Percentiles rank a stretch among this genome's conserved stretches.
These are phyloP conservation scores for Trichoderma gamsii DNA, from an alignment of 495 filamentous ascomycete genomes.

Conservation along the genomic window DNA sequence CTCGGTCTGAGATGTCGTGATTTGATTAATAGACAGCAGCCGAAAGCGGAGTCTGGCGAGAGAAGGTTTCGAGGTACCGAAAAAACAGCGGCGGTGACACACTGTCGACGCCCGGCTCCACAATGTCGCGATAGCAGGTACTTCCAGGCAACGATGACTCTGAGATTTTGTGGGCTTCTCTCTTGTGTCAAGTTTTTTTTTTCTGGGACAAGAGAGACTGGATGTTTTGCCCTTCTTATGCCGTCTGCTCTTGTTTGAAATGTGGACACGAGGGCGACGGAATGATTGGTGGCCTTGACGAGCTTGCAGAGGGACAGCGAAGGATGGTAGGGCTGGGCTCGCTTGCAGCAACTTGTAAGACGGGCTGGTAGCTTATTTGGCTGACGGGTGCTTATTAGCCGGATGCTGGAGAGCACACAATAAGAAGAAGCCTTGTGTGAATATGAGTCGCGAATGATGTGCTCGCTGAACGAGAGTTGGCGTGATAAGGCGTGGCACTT, in stretches of 20 bases:
- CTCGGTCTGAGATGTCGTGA: slow-evolving; percentile 11
- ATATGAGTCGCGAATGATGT: too few relatives aligned
- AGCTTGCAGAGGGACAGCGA: neutral
- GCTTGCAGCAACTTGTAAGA: slow-evolving; percentile 1
- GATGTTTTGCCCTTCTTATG: neutral
- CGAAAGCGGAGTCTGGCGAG: slow-evolving; percentile 4
- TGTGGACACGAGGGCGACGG: neutral
- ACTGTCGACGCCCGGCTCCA: slow-evolving; percentile 12
- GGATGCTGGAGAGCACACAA: too few relatives aligned
- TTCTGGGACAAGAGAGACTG: neutral
- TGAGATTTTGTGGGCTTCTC: slow-evolving; percentile 2
- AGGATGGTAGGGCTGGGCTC: slow-evolving; percentile 5
- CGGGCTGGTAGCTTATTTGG: neutral
- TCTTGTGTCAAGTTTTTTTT: slow-evolving; percentile 1
- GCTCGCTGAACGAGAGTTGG: too few relatives aligned
- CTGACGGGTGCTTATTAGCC: neutral
- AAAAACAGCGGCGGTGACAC: slow-evolving; percentile 4
- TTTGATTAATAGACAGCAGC: neutral
- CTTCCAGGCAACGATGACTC: slow-evolving; percentile 3
- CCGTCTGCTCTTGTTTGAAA: neutral
- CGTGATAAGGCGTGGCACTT: too few relatives aligned
- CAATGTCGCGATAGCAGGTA: slow-evolving; percentile 6
- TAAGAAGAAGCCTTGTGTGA: too few relatives aligned
- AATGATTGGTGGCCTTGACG: slow-evolving; percentile 2
- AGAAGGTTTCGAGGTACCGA: neutral